Evolutionary conservation across 2,329 filamentous ascomycete species (phyloP).

Genomic region (Ascochyta rabiei): DNA sequence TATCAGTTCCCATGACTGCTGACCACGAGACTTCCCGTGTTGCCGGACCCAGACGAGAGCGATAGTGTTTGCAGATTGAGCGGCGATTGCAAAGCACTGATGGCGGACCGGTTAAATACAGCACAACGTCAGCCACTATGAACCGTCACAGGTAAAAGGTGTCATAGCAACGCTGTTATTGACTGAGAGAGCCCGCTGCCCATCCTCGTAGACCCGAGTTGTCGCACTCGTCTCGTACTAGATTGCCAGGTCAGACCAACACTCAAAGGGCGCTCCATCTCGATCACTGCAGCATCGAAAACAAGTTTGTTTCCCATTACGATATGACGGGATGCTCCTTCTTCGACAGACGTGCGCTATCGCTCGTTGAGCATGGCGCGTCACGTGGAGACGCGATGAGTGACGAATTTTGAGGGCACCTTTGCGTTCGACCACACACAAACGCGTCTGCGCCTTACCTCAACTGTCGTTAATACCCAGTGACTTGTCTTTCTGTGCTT

Average conservation of each 20-base stretch:
- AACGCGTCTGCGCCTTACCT: too few relatives aligned
- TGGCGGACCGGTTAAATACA: slow-evolving; percentile 11
- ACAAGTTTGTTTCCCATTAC: too few relatives aligned
- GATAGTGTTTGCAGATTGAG: slow-evolving; percentile 12
- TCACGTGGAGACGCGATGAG: too few relatives aligned
- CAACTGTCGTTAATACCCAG: too few relatives aligned
- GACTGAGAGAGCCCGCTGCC: not conserved
- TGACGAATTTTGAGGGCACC: too few relatives aligned
- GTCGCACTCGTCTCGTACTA: not conserved
- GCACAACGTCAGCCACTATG: slow-evolving; percentile 8
- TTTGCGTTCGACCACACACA: too few relatives aligned
- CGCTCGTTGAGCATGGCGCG: too few relatives aligned
- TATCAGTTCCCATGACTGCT: not conserved
- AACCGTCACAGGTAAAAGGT: slow-evolving; percentile 5
- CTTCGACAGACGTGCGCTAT: too few relatives aligned
- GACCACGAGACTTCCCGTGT: slow-evolving; percentile 5
- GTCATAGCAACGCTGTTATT: not conserved
- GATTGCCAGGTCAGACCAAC: not conserved
- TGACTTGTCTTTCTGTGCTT: too few relatives aligned
- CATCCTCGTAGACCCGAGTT: not conserved
- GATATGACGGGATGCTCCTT: too few relatives aligned
- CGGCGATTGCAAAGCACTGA: not conserved
- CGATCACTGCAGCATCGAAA: too few relatives aligned
- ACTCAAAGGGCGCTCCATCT: too few relatives aligned
- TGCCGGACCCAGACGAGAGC: slow-evolving; percentile 5